phyloP scores from a whole-genome alignment of 2,329 filamentous ascomycete species.

The Pseudocercospora cruenta region DNA sequence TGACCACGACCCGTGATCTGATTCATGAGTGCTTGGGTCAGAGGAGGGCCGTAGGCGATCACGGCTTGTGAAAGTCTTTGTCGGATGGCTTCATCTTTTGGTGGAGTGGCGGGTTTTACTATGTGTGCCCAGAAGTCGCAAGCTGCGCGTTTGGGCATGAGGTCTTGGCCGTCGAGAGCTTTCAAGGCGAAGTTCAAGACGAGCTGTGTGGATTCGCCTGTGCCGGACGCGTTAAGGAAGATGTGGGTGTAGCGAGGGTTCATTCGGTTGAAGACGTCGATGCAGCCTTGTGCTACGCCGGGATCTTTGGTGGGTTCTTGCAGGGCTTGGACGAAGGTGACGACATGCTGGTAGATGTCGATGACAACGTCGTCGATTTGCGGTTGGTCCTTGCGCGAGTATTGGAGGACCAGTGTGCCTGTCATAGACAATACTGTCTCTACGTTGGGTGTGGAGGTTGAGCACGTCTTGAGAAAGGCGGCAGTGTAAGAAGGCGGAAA shows the following conservation, averaged over 20 bases:
- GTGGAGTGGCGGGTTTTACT: constrained; percentile 45
- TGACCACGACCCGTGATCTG: constrained; percentile 71
- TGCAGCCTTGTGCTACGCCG: constrained; percentile 72
- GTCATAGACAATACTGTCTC: constrained; percentile 72
- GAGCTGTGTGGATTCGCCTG: constrained; percentile 41
- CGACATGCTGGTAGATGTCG: constrained; percentile 63
- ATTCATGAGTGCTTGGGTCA: constrained; percentile 63
- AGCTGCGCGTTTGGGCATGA: constrained; percentile 73
- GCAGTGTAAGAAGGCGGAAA: constrained; percentile 69
- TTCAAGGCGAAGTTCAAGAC: constrained; percentile 74
- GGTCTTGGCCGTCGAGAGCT: constrained; percentile 71
- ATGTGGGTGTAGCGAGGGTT: constrained; percentile 64
- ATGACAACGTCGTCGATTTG: constrained; percentile 55
- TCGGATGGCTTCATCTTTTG: constrained; percentile 26
- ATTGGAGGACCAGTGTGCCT: constrained; percentile 63
- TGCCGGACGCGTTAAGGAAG: constrained; percentile 64
- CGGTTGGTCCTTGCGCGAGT: constrained; percentile 43
- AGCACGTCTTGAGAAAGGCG: constrained; percentile 58
- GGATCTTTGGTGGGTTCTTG: constrained; percentile 66
- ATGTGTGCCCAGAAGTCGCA: constrained; percentile 73
- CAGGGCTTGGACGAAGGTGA: constrained; percentile 65
- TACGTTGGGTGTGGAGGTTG: constrained; percentile 66
- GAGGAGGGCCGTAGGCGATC: constrained; percentile 62
- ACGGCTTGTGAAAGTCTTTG: constrained; percentile 47
- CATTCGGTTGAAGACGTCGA: constrained; percentile 71